Base-by-base conservation (phyloP, 2,329 filamentous ascomycete genomes). In the Aspergillus floridensis region DNA sequence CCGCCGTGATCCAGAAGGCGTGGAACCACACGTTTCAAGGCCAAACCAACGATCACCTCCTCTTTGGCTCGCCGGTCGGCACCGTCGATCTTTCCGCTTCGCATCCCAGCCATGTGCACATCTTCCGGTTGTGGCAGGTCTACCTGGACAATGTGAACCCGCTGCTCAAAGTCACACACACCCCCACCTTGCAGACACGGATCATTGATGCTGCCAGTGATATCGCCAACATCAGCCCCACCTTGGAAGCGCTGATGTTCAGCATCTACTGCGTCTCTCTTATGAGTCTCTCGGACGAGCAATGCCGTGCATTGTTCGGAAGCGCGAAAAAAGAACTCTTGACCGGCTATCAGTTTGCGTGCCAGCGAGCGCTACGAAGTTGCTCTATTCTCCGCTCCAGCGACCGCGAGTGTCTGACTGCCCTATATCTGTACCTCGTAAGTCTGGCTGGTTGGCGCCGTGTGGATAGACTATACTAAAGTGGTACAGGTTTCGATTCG, bases 71-170 rank as follows among this genome's bases (percentile, higher is more conserved):
- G 1, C 75, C 68, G 3, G 72, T 73, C n/a, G 66, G 71, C 22
- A 59, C 63, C 2, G 65, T 81, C 19, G 75, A 83, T 60, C 68
- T 87, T 1, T 76, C 78, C 3, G 71, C 75, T 2, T 64, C 86
- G 0, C 87, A 89, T 65, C 90, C 90, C 0, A 79, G 85, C 4
- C 83, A 86, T 0, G 81, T 85, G 12, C 85, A 90, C 84, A 63
- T 88, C 10, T 72, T 76, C 58, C 64, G 62, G 41, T 66, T 77
- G 11, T 91, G 88, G 88, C 87, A 90, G 72, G 80, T 85, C n/a
- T 91, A 88, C 68, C 80, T 90, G 47, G 83, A 86, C 63, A 89
- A 89, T 66, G 84, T 90, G 65, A 86, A 90, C 64, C 86, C 88
- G 0, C 70, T 91, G 5, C 78, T 89, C 50, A 90, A 89, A 67